Conservation (phyloP, 768 basidiomycete genomes). For the Agaricus subrufescens region DNA sequence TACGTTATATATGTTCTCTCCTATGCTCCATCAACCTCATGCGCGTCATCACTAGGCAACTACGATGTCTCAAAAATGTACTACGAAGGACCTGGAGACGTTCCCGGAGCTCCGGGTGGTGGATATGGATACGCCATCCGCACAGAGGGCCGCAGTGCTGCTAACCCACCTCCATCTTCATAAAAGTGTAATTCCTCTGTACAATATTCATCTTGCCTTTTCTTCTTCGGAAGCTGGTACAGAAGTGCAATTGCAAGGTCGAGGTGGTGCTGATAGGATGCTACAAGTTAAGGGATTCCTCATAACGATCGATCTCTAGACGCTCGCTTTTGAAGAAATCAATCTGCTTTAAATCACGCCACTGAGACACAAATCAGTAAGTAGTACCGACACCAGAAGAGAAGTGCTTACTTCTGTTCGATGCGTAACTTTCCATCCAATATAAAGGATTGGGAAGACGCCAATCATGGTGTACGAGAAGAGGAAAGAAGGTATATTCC, state of each 20-base stretch:
- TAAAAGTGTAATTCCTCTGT: conserved; percentile 17
- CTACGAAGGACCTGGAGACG: conserved; percentile 80
- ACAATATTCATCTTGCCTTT: conserved; percentile 9
- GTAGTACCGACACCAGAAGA: not conserved
- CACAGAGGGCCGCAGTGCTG: conserved; percentile 49
- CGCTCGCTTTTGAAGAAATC: conserved; percentile 45
- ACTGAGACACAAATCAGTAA: conserved; percentile 21
- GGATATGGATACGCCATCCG: conserved; percentile 83
- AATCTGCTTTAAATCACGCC: conserved; percentile 31
- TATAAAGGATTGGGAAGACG: conserved; percentile 35
- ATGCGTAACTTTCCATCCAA: conserved; percentile 41
- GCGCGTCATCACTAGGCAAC: conserved; percentile 54
- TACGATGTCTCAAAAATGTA: conserved; percentile 89
- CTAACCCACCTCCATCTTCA: conserved; percentile 38
- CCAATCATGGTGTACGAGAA: conserved; percentile 47
- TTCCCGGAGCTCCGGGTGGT: conserved; percentile 53
- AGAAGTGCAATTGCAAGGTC: not conserved
- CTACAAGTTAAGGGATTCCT: conserved; percentile 20
- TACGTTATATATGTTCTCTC: conserved; percentile 29
- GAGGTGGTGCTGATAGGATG: not conserved
- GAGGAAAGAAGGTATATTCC: conserved; percentile 43
- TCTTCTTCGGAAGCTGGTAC: not conserved
- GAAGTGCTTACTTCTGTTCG: conserved; percentile 29
- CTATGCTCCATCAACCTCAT: conserved; percentile 8
- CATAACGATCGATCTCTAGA: conserved; percentile 37